Base-by-base conservation (phyloP, 228 moss, liverwort and hornwort genomes). In the Sphagnum fallax region DNA sequence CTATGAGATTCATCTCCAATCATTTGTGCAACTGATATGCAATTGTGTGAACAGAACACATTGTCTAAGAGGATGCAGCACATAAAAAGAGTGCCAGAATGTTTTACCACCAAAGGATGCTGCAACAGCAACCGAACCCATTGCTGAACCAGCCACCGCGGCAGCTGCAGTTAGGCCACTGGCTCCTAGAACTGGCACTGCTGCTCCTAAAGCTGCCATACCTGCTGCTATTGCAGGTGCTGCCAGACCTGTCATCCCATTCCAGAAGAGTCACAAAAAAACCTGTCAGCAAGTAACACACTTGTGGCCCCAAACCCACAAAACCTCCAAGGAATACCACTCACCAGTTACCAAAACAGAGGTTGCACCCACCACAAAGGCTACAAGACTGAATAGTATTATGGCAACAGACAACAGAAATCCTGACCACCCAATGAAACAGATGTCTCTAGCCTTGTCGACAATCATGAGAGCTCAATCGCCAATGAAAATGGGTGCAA, bases 211-310 rank as follows among this genome's bases (percentile, higher is more conserved):
- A 71, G 91, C 91, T 32, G 84, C 71, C 82, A 98, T 81, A 70
- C 97, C 93, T 61, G 93, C 93, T 66, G 81, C 91, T 71, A 98
- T 90, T 50, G 97, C 97, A 62, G 97, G 97, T 73, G 97, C 97
- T 69, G 93, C 97, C 70, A 98, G 77, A 48, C 97, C 96, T 97
- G 82, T 32, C 32, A 32, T 51, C 32, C 32, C 32, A 32, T 32
- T 52, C 47, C 68, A 49, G 12, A 60, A 60, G 11, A 11, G 15
- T 11, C 11, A 60, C 15, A 15, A 11, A 11, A 3, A 15, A 60
- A 11, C 15, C 12, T 11, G 59, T 11, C 11, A 60, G 59, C 11
- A 60, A 60, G 15, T 2, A 11, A n/a, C 11, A 15, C 15, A 32
- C 32, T 32, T 32, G 32, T 32, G 2, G 32, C 32, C 32, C 32